Evolutionary conservation across 495 filamentous ascomycete species (phyloP), one percentile per base, ranked within the genome.

Genomic region (Xylaria flabelliformis): DNA sequence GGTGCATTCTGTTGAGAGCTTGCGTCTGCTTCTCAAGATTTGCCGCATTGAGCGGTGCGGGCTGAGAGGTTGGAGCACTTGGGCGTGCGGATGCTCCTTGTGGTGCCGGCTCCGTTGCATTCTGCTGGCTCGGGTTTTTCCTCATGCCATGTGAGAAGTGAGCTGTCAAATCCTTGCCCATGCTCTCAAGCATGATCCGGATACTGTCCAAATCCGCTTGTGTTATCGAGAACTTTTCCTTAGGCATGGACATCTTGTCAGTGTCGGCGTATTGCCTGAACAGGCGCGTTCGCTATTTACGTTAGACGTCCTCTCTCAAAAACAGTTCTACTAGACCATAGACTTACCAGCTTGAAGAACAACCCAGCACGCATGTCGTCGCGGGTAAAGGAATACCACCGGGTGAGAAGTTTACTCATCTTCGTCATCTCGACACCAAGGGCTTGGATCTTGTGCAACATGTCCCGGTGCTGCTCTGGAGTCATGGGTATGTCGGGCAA

Each of bases 11-110:
- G 72, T 85, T 88, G 41, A 84, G 74, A 26, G 82, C 83, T 69
- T 87, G 84, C 29, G 91, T 86, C 73, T 88, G 90, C 67, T 91
- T 90, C 71, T 92, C 88, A 19, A 94, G 84, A 74, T 93, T 93
- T 21, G 83, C 88, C 3, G 90, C 87, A 73, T 88, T 94, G 70
- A 93, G 78, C 32, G 87, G 86, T 0, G 86, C 74, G 51, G 84
- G 82, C 74, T 82, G 84, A 39, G 71, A 39, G 10, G 74, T 64
- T 17, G 77, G 71, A 34, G 77, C 72, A 7, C 74, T 69, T 36
- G 70, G 68, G 26, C 59, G 77, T 9, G 80, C 69, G 56, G 67
- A 26, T 36, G 64, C 66, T 41, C 64, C 65, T 50, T 77, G 73
- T 64, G 78, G 72, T 58, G 74, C 26, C 26, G 69, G 42, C 34